Evolutionary conservation across 2,329 filamentous ascomycete genomes (phyloP).

Genomic region (Ceratocystis diversiconidia): DNA sequence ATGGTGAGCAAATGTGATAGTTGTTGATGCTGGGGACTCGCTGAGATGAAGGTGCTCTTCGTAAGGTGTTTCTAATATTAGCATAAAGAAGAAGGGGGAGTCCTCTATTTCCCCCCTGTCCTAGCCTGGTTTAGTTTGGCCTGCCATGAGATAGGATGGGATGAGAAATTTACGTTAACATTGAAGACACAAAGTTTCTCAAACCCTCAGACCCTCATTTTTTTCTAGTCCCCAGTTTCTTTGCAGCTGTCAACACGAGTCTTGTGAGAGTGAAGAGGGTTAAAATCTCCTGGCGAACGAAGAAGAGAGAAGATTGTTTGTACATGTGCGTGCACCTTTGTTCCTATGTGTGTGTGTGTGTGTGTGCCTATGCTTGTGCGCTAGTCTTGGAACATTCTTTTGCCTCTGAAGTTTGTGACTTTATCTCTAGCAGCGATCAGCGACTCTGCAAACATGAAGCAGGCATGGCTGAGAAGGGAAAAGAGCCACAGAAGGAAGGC

Average conservation of each 20-base stretch:
- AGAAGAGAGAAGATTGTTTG: neutral
- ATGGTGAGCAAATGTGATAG: too few relatives aligned
- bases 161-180: neutral
- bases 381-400: neutral
- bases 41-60: too few relatives aligned
- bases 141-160: neutral
- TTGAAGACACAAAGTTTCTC: neutral
- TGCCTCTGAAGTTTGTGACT: neutral
- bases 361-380: neutral
- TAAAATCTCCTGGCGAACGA: neutral
- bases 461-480: neutral
- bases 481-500: neutral
- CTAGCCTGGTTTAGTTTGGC: neutral
- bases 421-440: neutral
- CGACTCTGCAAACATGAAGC: neutral
- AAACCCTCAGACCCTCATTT: neutral
- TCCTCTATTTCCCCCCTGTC: neutral
- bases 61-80: neutral
- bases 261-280: neutral
- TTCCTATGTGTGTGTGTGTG: neutral
- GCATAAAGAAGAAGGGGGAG: neutral
- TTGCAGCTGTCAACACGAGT: too few relatives aligned
- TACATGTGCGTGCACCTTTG: neutral
- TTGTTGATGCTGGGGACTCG: too few relatives aligned
- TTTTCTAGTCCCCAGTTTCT: neutral